Evolutionary conservation across 2,329 filamentous ascomycete genomes (phyloP).

Genomic region (Phaeosphaeria sp.): DNA sequence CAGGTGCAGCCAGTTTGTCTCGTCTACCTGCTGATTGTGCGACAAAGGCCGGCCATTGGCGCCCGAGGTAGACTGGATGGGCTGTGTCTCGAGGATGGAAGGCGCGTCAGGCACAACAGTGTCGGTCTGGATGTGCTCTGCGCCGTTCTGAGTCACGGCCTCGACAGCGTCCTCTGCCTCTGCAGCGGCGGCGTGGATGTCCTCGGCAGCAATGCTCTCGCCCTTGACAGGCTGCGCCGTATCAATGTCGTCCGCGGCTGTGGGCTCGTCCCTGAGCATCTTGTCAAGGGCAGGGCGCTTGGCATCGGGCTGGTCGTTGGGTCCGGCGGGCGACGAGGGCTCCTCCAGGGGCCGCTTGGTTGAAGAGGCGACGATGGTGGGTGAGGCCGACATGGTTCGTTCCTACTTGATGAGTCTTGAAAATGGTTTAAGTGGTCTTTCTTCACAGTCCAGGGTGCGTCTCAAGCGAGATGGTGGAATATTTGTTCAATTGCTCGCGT

Average conservation of each 20-base stretch:
- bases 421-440: constrained; percentile 35
- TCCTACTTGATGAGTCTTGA: constrained; percentile 38
- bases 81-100: constrained; percentile 60
- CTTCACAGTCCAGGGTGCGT: constrained; percentile 40
- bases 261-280: constrained; percentile 70
- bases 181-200: constrained; percentile 36
- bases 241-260: constrained; percentile 57
- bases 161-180: constrained; percentile 33
- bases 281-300: constrained; percentile 98
- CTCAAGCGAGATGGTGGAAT: constrained; percentile 37
- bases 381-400: constrained; percentile 54
- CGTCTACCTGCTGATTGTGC: constrained; percentile 71
- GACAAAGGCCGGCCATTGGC: constrained; percentile 57
- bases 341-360: constrained; percentile 97
- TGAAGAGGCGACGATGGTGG: constrained; percentile 62
- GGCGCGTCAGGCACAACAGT: constrained; percentile 71
- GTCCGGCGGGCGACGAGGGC: constrained; percentile 89
- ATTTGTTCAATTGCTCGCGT: constrained; percentile 52
- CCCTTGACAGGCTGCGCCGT: constrained; percentile 45
- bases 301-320: constrained; percentile 92
- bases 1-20: constrained; percentile 96
- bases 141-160: constrained; percentile 52
- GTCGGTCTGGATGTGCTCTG: constrained; percentile 71
- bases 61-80: constrained; percentile 64
- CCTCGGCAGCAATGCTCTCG: constrained; percentile 42